phyloP scores from a whole-genome alignment of 2,329 filamentous ascomycete genomes.

The Curvularia eragrostidis region DNA sequence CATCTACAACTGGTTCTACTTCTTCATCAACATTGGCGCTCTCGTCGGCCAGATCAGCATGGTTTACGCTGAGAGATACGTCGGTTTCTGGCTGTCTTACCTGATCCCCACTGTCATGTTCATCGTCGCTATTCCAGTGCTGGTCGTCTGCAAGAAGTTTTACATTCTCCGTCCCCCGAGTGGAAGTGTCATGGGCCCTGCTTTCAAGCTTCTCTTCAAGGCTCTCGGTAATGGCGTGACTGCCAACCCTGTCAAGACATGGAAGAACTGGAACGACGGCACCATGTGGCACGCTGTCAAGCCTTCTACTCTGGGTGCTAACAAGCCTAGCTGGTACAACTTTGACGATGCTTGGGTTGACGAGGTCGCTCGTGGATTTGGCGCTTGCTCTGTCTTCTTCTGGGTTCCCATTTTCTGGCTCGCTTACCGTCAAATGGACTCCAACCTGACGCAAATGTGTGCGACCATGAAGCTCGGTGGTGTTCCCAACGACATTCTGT shows the following conservation, averaged over 20 bases:
- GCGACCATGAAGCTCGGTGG: slow-evolving; percentile 71
- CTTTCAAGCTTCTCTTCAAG: slow-evolving; percentile 62
- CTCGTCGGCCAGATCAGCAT: slow-evolving; percentile 47
- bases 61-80: slow-evolving; percentile 52
- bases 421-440: slow-evolving; percentile 71
- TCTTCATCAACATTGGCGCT: slow-evolving; percentile 50
- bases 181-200: slow-evolving; percentile 72
- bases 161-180: slow-evolving; percentile 69
- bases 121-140: slow-evolving; percentile 64
- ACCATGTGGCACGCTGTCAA: slow-evolving; percentile 70
- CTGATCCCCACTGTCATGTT: slow-evolving; percentile 72
- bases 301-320: slow-evolving; percentile 64
- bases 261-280: slow-evolving; percentile 61
- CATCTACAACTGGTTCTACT: slow-evolving; percentile 65
- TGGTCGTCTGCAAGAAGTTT: slow-evolving; percentile 65
- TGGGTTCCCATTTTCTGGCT: slow-evolving; percentile 73
- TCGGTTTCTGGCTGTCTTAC: slow-evolving; percentile 77
- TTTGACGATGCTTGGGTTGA: slow-evolving; percentile 86
- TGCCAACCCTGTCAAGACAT: slow-evolving; percentile 63
- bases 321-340: slow-evolving; percentile 73
- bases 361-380: slow-evolving; percentile 70
- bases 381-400: slow-evolving; percentile 52
- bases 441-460: slow-evolving; percentile 70
- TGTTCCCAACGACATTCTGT: slow-evolving; percentile 78
- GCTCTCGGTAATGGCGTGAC: slow-evolving; percentile 63